A percentile compares a stretch with the other conserved stretches of the same genome.
Evolutionary conservation across 768 basidiomycete genomes (phyloP).

Genomic region (Nidula microcarpa): DNA sequence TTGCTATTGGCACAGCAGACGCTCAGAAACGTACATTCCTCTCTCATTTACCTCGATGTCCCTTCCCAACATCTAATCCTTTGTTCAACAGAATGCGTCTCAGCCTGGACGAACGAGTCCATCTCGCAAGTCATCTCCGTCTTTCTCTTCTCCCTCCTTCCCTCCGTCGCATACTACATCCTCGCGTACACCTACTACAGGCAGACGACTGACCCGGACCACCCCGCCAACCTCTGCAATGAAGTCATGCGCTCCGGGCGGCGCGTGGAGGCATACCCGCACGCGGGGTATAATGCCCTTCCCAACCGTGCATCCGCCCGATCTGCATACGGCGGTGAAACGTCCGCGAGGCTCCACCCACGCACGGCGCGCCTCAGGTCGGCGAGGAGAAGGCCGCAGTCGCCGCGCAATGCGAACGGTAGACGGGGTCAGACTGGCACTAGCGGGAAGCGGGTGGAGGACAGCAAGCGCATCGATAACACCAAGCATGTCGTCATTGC

Average conservation of each 20-base stretch:
- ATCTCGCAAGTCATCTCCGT: constrained; percentile 31
- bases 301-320: too few relatives aligned
- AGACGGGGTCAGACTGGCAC: neutral
- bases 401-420: constrained; percentile 10
- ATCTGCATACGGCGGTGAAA: neutral
- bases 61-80: neutral
- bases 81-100: constrained; percentile 27
- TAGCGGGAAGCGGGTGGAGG: too few relatives aligned
- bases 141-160: constrained; percentile 34
- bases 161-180: constrained; percentile 28
- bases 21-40: constrained; percentile 31
- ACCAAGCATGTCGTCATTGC: too few relatives aligned
- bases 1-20: constrained; percentile 15
- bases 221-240: constrained; percentile 26
- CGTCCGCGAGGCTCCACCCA: neutral
- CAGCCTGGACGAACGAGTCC: constrained; percentile 33
- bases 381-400: neutral
- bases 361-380: neutral
- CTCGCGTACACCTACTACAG: constrained; percentile 36
- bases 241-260: constrained; percentile 4
- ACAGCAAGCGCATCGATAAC: too few relatives aligned
- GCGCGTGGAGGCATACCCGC: constrained; percentile 8
- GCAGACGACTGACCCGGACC: constrained; percentile 32
- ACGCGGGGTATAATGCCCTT: constrained; percentile 1
- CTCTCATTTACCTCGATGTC: neutral